Percentiles rank a stretch among this genome's conserved stretches.
phyloP scores from a whole-genome alignment of 768 basidiomycete species.

The Leccinum imitatum region DNA sequence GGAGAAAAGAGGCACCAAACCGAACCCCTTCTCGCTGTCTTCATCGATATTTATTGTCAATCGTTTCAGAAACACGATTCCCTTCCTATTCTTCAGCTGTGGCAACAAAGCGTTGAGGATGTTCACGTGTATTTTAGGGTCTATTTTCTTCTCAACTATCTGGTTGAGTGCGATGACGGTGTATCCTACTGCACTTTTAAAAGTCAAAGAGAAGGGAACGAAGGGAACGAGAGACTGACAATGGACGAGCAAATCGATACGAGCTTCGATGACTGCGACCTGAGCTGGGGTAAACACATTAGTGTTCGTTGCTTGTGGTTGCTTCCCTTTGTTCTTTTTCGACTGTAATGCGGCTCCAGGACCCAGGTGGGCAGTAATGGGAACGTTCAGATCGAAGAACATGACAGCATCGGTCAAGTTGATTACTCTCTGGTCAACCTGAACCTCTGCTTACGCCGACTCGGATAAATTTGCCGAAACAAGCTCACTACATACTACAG shows the following conservation, averaged over 20 bases:
- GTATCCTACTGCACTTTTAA: conserved; percentile 70
- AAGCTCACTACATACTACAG: not conserved
- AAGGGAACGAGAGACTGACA: conserved; percentile 44
- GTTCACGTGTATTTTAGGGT: conserved; percentile 69
- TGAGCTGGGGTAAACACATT: conserved; percentile 54
- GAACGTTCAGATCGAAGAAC: conserved; percentile 71
- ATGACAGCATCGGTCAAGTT: conserved; percentile 33
- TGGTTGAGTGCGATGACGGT: conserved; percentile 78
- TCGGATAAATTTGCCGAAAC: not conserved
- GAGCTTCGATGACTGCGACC: conserved; percentile 55
- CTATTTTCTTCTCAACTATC: conserved; percentile 67
- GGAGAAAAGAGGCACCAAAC: conserved; percentile 50
- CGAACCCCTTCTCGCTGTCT: conserved; percentile 84
- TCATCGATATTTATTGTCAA: conserved; percentile 80
- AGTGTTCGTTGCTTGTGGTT: conserved; percentile 35
- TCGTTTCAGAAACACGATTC: conserved; percentile 68
- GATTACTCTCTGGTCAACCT: not conserved
- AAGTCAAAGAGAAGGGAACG: conserved; percentile 2
- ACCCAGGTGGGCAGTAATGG: conserved; percentile 36
- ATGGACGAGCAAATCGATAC: conserved; percentile 69
- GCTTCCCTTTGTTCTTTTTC: conserved; percentile 32
- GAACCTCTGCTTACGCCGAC: not conserved
- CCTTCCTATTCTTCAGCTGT: conserved; percentile 56
- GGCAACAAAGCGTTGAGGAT: conserved; percentile 55
- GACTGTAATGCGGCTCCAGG: conserved; percentile 14